Percentiles rank a stretch among this genome's conserved stretches.
These are phyloP conservation scores for Bertia moriformis DNA, from an alignment of 2,329 filamentous ascomycete genomes.

Conservation along the genomic window DNA sequence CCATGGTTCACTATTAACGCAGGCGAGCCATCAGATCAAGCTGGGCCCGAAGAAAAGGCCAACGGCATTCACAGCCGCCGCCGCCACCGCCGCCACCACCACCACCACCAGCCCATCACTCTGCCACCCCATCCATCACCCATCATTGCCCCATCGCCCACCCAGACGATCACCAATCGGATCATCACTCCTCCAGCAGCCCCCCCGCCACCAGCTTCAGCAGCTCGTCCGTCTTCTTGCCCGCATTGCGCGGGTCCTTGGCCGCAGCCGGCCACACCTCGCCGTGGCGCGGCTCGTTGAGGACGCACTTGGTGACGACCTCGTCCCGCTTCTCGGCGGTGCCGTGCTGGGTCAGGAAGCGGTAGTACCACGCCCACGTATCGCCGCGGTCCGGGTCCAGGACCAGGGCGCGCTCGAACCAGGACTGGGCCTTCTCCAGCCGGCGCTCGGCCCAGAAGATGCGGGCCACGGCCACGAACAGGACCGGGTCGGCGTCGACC, in stretches of 20 bases:
- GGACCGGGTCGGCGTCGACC: conserved; percentile 75
- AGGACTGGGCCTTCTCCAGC: conserved; percentile 84
- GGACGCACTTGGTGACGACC: conserved; percentile 64
- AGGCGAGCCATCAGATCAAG: too few species aligned
- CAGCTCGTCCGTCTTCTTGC: conserved; percentile 64
- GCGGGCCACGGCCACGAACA: conserved; percentile 83
- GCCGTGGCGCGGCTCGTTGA: conserved; percentile 79
- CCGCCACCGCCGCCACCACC: too few species aligned
- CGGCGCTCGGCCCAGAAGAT: conserved; percentile 92
- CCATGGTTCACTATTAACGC: too few species aligned
- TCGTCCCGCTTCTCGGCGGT: conserved; percentile 85
- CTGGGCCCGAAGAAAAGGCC: too few species aligned
- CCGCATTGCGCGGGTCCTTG: conserved; percentile 73
- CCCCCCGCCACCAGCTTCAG: conserved; percentile 60
- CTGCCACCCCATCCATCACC: too few species aligned
- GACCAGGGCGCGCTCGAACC: conserved; percentile 92
- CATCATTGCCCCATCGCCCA: too few species aligned
- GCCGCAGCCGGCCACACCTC: conserved; percentile 77
- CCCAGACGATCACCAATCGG: too few species aligned
- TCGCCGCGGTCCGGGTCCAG: conserved; percentile 79
- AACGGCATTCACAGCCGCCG: too few species aligned
- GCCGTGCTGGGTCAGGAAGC: conserved; percentile 81
- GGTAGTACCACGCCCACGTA: conserved; percentile 96
- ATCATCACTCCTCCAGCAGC: conserved; percentile 24
- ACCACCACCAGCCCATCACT: too few species aligned